These are phyloP conservation scores for Fusarium albosuccineum DNA, from an alignment of 2,329 filamentous ascomycete genomes.

Conservation along the genomic window DNA sequence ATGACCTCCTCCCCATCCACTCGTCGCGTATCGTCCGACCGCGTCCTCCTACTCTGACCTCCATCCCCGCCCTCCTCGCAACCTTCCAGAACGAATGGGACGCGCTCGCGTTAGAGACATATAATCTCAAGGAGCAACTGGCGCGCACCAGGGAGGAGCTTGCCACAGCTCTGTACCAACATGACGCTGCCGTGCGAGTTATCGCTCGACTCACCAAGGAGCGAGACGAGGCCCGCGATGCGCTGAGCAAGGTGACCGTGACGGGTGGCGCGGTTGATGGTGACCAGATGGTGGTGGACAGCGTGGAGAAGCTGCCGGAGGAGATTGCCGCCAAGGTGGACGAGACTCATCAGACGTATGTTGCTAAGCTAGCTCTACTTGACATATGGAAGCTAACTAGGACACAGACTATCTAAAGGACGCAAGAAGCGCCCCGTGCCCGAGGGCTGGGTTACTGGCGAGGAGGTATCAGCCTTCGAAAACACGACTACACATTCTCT, in stretches of 20 bases:
- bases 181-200: constrained; percentile 95
- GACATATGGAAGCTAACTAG: constrained; percentile 24
- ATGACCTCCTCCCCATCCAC: constrained; percentile 91
- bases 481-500: constrained; percentile 60
- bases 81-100: constrained; percentile 99
- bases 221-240: constrained; percentile 90
- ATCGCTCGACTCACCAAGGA: constrained; percentile 93
- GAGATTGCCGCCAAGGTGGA: constrained; percentile 80
- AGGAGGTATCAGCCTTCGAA: constrained; percentile 71
- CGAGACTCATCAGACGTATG: constrained; percentile 82
- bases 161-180: constrained; percentile 93
- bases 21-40: constrained; percentile 86
- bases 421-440: constrained; percentile 91
- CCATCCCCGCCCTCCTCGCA: constrained; percentile 92
- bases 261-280: constrained; percentile 69
- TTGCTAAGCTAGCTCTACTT: constrained; percentile 35
- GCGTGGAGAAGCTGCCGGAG: constrained; percentile 78
- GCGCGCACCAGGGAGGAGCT: constrained; percentile 93
- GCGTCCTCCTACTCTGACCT: constrained; percentile 92
- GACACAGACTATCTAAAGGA: constrained; percentile 81
- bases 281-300: constrained; percentile 94
- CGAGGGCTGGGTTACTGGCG: constrained; percentile 83
- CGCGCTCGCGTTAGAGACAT: constrained; percentile 89
- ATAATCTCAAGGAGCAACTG: constrained; percentile 89
- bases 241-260: constrained; percentile 86